Conservation (phyloP, 2,329 filamentous ascomycete species). For the Alternaria sp. region DNA sequence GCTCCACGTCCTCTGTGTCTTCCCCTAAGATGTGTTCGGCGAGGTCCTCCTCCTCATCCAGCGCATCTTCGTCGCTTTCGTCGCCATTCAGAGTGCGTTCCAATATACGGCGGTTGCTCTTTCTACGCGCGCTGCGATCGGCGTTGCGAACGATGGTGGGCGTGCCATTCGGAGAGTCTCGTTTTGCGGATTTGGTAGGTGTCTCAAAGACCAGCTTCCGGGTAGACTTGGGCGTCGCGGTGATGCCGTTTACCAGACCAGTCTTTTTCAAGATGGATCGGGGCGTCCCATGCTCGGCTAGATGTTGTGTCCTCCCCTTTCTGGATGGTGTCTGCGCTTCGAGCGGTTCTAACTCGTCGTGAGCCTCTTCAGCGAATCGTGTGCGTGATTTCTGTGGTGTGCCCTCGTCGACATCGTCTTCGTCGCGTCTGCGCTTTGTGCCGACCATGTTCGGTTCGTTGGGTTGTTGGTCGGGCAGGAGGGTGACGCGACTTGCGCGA, state of each 20-base stretch:
- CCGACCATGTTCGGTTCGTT: slow-evolving; percentile 33
- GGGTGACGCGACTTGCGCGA: slow-evolving; percentile 33
- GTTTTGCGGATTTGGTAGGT: slow-evolving; percentile 46
- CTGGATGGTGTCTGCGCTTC: slow-evolving; percentile 42
- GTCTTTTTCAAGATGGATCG: slow-evolving; percentile 44
- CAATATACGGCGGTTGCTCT: slow-evolving; percentile 79
- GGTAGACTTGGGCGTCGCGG: slow-evolving; percentile 52
- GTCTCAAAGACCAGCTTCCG: slow-evolving; percentile 57
- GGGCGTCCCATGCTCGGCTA: slow-evolving; percentile 38
- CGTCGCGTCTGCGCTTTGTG: slow-evolving; percentile 40
- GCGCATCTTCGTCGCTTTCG: slow-evolving; percentile 70
- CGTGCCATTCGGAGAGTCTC: slow-evolving; percentile 54
- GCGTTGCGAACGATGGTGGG: slow-evolving; percentile 72
- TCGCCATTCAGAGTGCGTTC: slow-evolving; percentile 70
- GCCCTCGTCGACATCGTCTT: slow-evolving; percentile 24
- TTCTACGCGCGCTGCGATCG: slow-evolving; percentile 84
- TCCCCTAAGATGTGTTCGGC: slow-evolving; percentile 72
- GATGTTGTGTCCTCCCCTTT: slow-evolving; percentile 26
- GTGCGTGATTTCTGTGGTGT: slow-evolving; percentile 39
- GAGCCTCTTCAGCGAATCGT: slow-evolving; percentile 15
- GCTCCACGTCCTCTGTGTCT: slow-evolving; percentile 50
- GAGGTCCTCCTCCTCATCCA: slow-evolving; percentile 71
- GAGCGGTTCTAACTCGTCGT: slow-evolving; percentile 25
- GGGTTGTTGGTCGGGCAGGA: slow-evolving; percentile 8
- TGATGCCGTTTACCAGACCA: slow-evolving; percentile 24